Conservation (phyloP, 257 asterid genomes). For the Solanum lycopersicoides region DNA sequence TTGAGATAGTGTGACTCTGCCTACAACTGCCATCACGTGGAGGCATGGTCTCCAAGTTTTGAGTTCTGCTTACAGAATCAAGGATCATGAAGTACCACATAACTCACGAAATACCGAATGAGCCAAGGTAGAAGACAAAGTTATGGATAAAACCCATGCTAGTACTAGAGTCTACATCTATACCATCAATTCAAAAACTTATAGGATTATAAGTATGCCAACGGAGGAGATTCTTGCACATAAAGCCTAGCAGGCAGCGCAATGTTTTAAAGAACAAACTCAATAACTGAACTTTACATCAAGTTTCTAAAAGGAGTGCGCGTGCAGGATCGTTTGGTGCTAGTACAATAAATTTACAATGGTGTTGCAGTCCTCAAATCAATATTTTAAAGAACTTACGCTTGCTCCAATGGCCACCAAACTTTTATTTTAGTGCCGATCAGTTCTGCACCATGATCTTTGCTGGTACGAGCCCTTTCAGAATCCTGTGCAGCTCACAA, state of each 20-base stretch:
- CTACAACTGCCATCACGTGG: neutral
- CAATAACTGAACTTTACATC: neutral
- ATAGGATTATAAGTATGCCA: neutral
- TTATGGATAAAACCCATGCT: neutral
- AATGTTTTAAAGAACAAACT: neutral
- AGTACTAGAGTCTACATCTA: neutral
- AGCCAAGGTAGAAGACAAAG: neutral
- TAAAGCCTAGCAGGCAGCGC: neutral
- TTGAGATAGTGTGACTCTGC: neutral
- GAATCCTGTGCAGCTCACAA: neutral
- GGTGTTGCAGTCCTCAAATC: neutral
- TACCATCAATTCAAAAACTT: neutral
- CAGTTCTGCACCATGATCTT: constrained; percentile 28
- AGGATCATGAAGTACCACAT: neutral
- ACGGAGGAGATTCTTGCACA: neutral
- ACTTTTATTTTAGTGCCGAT: constrained; percentile 37
- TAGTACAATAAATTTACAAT: neutral
- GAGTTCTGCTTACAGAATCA: neutral
- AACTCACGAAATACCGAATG: neutral
- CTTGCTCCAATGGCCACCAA: constrained; percentile 32
- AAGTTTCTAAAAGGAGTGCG: neutral
- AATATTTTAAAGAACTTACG: constrained; percentile 15
- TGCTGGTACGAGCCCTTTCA: neutral
- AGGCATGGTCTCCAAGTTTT: neutral
- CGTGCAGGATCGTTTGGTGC: neutral